Base-by-base conservation (phyloP, 306 rosid species). In the Senna tora region DNA sequence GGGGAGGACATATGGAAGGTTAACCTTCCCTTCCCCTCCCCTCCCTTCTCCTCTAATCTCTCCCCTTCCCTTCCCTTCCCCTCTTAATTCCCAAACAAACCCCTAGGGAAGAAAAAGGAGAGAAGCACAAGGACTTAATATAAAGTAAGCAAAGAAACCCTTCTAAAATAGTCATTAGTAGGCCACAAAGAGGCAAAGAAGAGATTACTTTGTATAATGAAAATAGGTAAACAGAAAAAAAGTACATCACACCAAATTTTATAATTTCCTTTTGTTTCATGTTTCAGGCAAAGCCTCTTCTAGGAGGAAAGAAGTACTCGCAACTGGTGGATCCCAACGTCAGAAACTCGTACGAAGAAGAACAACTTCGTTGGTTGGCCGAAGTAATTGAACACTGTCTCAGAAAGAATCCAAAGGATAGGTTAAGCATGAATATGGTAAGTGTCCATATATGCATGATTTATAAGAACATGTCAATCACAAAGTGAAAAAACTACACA, bases 401-500 rank as follows among this genome's bases (percentile, higher is more conserved):
- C 54, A 80, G 69, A 69, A 84, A 70, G 82, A 80, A 76, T 67
- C 87, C 82, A 13, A 80, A 80, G 80, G 78, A 80, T n/a, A 77
- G 85, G 54, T 45, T 14, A 5, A 69, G 78, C 19, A 80, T 84
- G 87, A 77, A 77, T 64, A 15, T 77, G 87, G 83, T 84, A 65
- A 59, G 84, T 30, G n/a, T 62, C 51, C 52, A 61, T n/a, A n/a
- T n/a, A n/a, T n/a, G n/a, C n/a, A n/a, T 62, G 47, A 53, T 57
- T 46, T 10, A n/a, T n/a, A n/a, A 65, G 9, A 11, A 38, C 25
- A 21, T 74, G 67, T 22, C 34, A 61, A n/a, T 71, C 46, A 51
- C 5, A 43, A 47, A 19, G 46, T 39, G 20, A 20, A 66, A 20
- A 66, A 76, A 60, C 12, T 42, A 3, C 45, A 33, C 12, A 57